These are phyloP conservation scores for Fusarium lateritium DNA, from an alignment of 2,329 filamentous ascomycete species.

Conservation along the genomic window DNA sequence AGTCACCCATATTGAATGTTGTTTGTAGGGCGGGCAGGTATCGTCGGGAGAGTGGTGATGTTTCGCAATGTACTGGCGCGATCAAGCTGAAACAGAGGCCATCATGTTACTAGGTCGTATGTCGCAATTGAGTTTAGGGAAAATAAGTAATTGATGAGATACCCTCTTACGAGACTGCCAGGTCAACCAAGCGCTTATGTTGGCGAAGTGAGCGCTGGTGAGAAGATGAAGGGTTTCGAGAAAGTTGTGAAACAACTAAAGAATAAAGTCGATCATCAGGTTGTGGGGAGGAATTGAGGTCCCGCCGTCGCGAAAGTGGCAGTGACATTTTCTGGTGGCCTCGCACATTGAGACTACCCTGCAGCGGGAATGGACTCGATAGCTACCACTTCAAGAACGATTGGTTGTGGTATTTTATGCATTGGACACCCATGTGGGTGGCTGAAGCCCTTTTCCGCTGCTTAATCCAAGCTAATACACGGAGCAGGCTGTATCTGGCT, in stretches of 20 bases:
- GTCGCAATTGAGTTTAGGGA: neutral
- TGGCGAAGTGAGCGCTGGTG: neutral
- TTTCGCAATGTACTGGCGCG: constrained; percentile 13
- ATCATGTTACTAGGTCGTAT: constrained; percentile 11
- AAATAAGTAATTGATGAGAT: neutral
- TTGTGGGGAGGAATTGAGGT: constrained; percentile 24
- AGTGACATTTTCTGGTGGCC: constrained; percentile 23
- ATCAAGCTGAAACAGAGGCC: constrained; percentile 27
- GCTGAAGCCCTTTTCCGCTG: neutral
- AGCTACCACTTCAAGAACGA: neutral
- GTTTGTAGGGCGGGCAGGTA: neutral
- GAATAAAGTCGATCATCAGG: constrained; percentile 10
- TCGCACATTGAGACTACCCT: constrained; percentile 4
- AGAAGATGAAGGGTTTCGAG: neutral
- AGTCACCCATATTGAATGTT: constrained; percentile 48
- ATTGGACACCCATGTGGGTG: neutral
- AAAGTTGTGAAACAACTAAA: constrained; percentile 8
- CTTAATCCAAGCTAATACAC: neutral
- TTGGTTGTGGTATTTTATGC: neutral
- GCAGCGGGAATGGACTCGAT: neutral
- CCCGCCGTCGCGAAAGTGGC: constrained; percentile 26
- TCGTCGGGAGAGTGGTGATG: constrained; percentile 1
- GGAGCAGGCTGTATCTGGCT: neutral
- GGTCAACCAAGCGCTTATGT: neutral
- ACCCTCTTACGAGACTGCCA: neutral